Evolutionary conservation across 2,329 filamentous ascomycete species (phyloP), one percentile per base, ranked within the genome.

Genomic region (Hyphodiscus sp.): DNA sequence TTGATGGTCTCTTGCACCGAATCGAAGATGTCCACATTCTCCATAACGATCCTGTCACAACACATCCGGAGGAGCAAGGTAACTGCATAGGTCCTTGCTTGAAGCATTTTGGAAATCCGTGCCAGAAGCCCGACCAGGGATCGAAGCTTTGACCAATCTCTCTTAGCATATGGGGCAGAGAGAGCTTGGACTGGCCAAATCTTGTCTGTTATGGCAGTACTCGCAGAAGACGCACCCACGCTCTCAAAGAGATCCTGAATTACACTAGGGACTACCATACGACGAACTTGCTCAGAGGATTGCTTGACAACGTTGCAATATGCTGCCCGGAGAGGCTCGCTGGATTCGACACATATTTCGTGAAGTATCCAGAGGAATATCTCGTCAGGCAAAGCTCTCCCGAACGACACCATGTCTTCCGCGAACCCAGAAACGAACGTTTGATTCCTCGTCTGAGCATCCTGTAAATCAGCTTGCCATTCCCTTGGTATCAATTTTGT

Each of bases 321-420:
- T 54, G 84, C 79, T 51, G 75, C 68, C 48, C 82, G 76, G 43
- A 89, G 66, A 45, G 80, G 74, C 43, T 75, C 71, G 30, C 78
- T 77, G 42, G 71, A 69, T 61, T 87, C 82, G 1, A 72, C 65
- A 51, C 77, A 80, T 20, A 84, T 71, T 69, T 84, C 77, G 48
- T 79, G 70, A 6, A 87, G 64, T 2, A 89, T 72, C 87, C 87
- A 91, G 16, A 77, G 62, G 48, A 89, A 76, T 1, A 90, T 64
- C 51, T 85, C 77, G 55, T 88, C 80, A 0, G 86, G 81, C 13
- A 90, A 65, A 2, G 65, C 58, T 13, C 69, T 66, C 41, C 71
- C 71, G 53, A 69, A 68, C 4, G 67, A 63, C 16, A 80, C 70
- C 15, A 85, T 71, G 45, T 80, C 76, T 52, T 80, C 76, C 1